Base-by-base conservation (phyloP, 768 basidiomycete species). In the Hemileccinum rubropunctum region DNA sequence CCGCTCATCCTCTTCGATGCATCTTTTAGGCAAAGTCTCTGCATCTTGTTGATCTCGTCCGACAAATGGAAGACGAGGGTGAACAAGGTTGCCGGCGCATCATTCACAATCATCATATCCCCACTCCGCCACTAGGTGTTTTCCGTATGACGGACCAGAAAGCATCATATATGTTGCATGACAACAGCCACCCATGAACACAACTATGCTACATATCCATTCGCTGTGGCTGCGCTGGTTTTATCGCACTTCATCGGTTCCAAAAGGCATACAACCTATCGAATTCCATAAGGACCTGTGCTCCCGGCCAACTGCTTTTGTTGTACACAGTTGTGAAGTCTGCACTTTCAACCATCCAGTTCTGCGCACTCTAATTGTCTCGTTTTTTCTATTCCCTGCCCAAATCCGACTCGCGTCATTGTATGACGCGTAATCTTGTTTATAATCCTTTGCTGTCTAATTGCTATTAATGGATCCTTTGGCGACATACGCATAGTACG, bases 1-100 rank as follows among this genome's bases (percentile, higher is more conserved):
- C 42, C 44, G 35, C 23, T 51, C 49, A 23, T 38, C 49, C 55
- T 54, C 58, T 52, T 53, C 42, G 21, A 47, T 17, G 40, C 54
- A 48, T 45, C 38, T 42, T 41, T 23, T 34, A 27, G 14, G 30
- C 47, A 1, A 30, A 2, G 26, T 26, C 32, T 45, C 43, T 21
- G 42, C 34, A 36, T 37, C 35, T 47, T 37, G 37, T 48, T 39
- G 23, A 36, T 44, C 45, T 27, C 45, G 10, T 41, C 35, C 11
- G 36, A n/a, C n/a, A n/a, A n/a, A n/a, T n/a, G n/a, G n/a, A n/a
- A n/a, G 39, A 45, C 30, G 21, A 41, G 23, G 33, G 18, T 10
- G 41, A 44, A 42, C 40, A 18, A 43, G 41, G 14, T 40, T 26
- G 28, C 33, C 20, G 43, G 44, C 30, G 5, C 36, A 39, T 30